Evolutionary conservation across 1,284 basidiomycete species (phyloP).

Genomic region (Boletellus dicymbophilus): DNA sequence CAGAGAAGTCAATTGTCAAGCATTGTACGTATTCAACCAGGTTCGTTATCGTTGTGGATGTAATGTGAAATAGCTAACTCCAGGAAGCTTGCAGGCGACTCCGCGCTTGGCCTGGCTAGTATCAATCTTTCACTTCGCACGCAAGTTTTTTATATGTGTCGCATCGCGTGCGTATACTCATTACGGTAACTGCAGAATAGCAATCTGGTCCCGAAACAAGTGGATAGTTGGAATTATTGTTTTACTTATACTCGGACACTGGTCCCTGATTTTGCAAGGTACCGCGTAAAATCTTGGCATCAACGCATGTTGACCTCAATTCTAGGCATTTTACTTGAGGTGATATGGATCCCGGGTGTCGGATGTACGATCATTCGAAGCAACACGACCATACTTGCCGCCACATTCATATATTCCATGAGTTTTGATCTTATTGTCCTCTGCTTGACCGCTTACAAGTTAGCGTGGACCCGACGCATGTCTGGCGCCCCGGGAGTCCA

Average conservation of each 20-base stretch:
- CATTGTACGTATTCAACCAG: constrained; percentile 36
- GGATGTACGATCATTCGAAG: constrained; percentile 40
- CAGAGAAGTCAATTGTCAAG: constrained; percentile 28
- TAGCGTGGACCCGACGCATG: constrained; percentile 28
- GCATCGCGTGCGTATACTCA: neutral
- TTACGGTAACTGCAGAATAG: constrained; percentile 23
- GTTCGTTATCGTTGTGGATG: constrained; percentile 14
- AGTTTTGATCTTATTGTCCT: constrained; percentile 47
- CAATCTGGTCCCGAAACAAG: constrained; percentile 36
- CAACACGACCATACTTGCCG: constrained; percentile 41
- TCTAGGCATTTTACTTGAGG: constrained; percentile 41
- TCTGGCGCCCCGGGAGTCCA: constrained; percentile 19
- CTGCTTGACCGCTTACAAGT: constrained; percentile 38
- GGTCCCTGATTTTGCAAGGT: constrained; percentile 37
- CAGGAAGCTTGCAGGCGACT: constrained; percentile 33
- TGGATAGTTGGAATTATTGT: constrained; percentile 29
- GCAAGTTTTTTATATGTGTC: constrained; percentile 13
- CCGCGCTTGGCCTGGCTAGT: constrained; percentile 35
- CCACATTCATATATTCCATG: constrained; percentile 50
- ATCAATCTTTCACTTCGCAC: constrained; percentile 38
- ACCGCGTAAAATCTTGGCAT: neutral
- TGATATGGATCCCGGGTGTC: constrained; percentile 33
- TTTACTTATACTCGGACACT: constrained; percentile 36
- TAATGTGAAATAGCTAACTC: neutral
- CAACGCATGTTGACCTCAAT: neutral